Evolutionary conservation across 2,329 filamentous ascomycete species (phyloP), one percentile per base, ranked within the genome.

Genomic region (Monosporascus sp.): DNA sequence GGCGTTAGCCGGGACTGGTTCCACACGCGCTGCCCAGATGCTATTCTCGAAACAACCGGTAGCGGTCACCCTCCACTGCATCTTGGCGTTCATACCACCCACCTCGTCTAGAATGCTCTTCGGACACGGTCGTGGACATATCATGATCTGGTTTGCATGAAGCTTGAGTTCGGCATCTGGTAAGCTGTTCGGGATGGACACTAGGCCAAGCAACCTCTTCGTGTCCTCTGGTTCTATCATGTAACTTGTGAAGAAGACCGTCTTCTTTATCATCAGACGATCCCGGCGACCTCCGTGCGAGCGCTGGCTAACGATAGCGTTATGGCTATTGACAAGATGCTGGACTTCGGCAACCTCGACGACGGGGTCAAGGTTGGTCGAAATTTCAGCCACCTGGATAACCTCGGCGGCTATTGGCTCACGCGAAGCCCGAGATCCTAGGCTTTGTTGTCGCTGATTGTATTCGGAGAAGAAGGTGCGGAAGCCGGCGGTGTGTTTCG

Each of bases 221-320:
- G 86, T 86, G 68, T 94, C 89, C 25, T 81, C 76, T 47, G 83
- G 77, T 41, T 78, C 78, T 59, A 99, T 86, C 70, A 96, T 83
- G 71, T 99, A 97, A 48, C 90, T 90, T 1, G 94, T 97, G 72
- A 93, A 97, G 70, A 91, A 90, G 48, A 96, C 86, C 1, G 85
- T 90, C 67, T 92, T 92, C 69, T 89, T 90, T 67, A 99, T 90
- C 60, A 82, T 79, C 55, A 94, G 77, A 46, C 72, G 74, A 41
- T 72, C 68, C 47, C 68, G 69, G 25, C 70, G 70, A 17, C 62
- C 54, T 42, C 74, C 53, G 66, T 70, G 48, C 57, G 70, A 59
- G 47, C 68, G 62, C 22, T 69, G 68, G 42, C 64, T 65, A 41
- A 86, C 71, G 24, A 81, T 73, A 3, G 74, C 71, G 68, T 97